Evolutionary conservation across 768 basidiomycete species (phyloP).

Genomic region (Leccinellum albellum): DNA sequence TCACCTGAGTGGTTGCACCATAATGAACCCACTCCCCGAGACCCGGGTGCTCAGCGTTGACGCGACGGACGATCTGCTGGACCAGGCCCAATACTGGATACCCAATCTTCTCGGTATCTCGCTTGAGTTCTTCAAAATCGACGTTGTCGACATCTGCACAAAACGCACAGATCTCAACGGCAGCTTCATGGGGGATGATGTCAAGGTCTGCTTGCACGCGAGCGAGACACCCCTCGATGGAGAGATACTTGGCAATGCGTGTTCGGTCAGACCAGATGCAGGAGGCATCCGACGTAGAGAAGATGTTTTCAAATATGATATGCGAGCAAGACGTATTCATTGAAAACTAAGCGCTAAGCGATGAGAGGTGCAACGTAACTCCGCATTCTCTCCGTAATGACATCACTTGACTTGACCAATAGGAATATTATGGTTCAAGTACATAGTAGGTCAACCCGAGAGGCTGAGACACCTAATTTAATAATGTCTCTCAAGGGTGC

Average conservation of each 20-base stretch:
- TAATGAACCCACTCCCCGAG: conserved; percentile 48
- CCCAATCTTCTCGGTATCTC: conserved; percentile 41
- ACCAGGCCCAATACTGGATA: conserved; percentile 45
- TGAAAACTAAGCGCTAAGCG: no score
- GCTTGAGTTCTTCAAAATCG: conserved; percentile 36
- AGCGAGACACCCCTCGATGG: conserved; percentile 33
- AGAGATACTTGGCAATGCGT: conserved; percentile 24
- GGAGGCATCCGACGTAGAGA: conserved; percentile 37
- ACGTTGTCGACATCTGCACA: conserved; percentile 35
- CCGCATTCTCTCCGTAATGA: no score
- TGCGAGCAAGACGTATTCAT: conserved; percentile 2
- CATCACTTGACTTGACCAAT: no score
- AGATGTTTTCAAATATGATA: conserved; percentile 37
- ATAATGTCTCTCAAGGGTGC: no score
- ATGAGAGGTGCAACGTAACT: no score
- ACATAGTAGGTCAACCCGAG: no score
- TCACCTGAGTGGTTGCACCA: conserved; percentile 47
- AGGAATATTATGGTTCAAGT: no score
- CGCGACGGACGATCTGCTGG: conserved; percentile 39
- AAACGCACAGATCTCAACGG: conserved; percentile 32
- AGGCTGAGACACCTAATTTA: no score
- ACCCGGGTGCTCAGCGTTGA: conserved; percentile 31
- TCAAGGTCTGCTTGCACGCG: conserved; percentile 36
- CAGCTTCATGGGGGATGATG: conserved; percentile 40
- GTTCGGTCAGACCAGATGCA: conserved; percentile 39